Evolutionary conservation across 73 alveolate species (phyloP).

Genomic region (Halteria grandinella): DNA sequence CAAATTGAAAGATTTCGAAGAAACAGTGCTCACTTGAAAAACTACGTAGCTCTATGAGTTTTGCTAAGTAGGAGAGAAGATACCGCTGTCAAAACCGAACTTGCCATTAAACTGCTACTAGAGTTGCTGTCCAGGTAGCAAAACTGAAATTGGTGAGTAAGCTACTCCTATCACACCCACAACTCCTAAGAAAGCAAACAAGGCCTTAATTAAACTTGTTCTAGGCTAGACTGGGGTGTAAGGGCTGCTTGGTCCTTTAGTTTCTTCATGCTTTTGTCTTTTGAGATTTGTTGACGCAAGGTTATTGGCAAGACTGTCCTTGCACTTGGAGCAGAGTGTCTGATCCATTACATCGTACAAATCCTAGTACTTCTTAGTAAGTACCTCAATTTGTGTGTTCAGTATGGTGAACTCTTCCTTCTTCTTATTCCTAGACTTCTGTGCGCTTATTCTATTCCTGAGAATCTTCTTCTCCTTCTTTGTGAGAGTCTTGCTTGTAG

Average conservation of each 20-base stretch:
- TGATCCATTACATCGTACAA: constrained; percentile 19
- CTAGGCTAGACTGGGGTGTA: neutral
- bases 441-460: constrained; percentile 77
- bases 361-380: constrained; percentile 4
- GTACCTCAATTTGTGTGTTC: constrained; percentile 42
- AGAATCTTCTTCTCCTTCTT: constrained; percentile 80
- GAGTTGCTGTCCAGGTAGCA: neutral
- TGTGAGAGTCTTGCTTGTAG: constrained; percentile 36
- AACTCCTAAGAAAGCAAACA: constrained; percentile 24
- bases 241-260: neutral
- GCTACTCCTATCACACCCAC: constrained; percentile 9
- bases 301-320: constrained; percentile 7
- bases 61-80: too few species aligned
- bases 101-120: too few species aligned
- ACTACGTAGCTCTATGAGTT: too few species aligned
- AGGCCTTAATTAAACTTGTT: constrained; percentile 8
- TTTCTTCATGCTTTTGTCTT: neutral
- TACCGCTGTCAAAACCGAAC: too few species aligned
- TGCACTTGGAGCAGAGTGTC: constrained; percentile 10
- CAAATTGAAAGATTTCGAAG: neutral
- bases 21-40: too few species aligned
- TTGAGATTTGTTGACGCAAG: neutral
- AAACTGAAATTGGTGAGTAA: neutral
- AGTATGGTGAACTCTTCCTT: constrained; percentile 75
- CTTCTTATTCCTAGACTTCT: constrained; percentile 76